Evolutionary conservation across 1,139 yeast species (phyloP).

Genomic region (Candida sanyaensis): DNA sequence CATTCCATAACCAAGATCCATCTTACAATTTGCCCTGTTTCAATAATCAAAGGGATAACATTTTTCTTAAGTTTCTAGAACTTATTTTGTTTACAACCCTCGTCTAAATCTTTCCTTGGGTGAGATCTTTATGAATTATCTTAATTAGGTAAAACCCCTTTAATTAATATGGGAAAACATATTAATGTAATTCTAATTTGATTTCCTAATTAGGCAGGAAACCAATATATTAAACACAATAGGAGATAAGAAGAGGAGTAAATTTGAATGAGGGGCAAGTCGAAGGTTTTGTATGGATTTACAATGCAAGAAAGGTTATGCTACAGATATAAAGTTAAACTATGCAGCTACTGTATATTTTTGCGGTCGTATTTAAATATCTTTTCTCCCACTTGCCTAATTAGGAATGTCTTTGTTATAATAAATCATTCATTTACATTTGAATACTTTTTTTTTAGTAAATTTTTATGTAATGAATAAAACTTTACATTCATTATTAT

Average conservation of each 20-base stretch:
- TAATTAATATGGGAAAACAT: too few species aligned
- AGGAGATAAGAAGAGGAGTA: background rate
- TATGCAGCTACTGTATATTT: too few species aligned
- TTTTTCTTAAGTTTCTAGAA: too few species aligned
- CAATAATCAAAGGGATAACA: too few species aligned
- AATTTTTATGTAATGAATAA: background rate
- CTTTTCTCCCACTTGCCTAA: conserved; percentile 1
- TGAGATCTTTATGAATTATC: background rate
- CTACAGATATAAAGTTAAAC: too few species aligned
- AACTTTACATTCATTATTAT: background rate
- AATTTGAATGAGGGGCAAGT: background rate
- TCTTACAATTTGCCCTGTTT: too few species aligned
- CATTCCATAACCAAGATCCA: too few species aligned
- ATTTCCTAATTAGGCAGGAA: conserved; percentile 1
- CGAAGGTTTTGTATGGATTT: background rate
- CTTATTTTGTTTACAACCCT: too few species aligned
- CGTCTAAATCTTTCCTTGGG: too few species aligned
- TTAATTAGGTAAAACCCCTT: background rate
- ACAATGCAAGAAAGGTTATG: background rate
- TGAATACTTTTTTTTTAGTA: background rate
- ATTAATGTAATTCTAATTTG: background rate
- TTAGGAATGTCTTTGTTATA: background rate
- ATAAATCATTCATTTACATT: background rate
- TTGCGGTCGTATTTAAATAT: too few species aligned
- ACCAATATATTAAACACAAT: background rate